A percentile compares a stretch with the other conserved stretches of the same genome.
Conservation (phyloP, 306 rosid genomes). For the Inga oerstediana region DNA sequence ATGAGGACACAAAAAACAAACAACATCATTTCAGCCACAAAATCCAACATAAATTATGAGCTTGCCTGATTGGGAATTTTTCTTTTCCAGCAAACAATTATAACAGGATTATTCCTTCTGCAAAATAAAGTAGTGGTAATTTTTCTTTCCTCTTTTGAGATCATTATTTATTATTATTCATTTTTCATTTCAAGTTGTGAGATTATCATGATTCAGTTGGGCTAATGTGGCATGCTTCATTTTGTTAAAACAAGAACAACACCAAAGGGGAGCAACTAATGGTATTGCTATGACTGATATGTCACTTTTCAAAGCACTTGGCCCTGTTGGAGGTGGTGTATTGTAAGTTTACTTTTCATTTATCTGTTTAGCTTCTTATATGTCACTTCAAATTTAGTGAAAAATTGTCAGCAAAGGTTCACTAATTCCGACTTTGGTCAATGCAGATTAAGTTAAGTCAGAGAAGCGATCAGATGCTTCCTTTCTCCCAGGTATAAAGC, state of each 20-base stretch:
- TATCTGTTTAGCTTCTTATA: background rate
- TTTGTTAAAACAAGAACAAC: slow-evolving; percentile 58
- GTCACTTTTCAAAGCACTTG: slow-evolving; percentile 85
- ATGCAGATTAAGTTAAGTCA: slow-evolving; percentile 49
- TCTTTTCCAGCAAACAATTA: slow-evolving; percentile 42
- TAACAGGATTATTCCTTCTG: slow-evolving; percentile 62
- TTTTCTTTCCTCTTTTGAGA: slow-evolving; percentile 1
- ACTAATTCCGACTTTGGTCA: slow-evolving; percentile 14
- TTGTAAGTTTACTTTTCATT: slow-evolving; percentile 50
- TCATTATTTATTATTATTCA: background rate
- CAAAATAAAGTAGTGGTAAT: slow-evolving; percentile 86
- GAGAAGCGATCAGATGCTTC: slow-evolving; percentile 46
- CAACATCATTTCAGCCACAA: background rate
- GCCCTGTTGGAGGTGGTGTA: slow-evolving; percentile 88
- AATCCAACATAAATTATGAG: background rate
- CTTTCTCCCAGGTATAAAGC: slow-evolving; percentile 49
- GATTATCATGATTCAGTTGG: slow-evolving; percentile 9
- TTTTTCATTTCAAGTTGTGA: background rate
- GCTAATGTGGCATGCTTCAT: slow-evolving; percentile 12
- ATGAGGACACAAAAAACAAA: background rate
- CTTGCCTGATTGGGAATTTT: slow-evolving; percentile 1
- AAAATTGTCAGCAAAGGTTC: background rate
- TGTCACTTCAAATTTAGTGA: slow-evolving; percentile 26
- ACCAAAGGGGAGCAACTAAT: slow-evolving; percentile 91
- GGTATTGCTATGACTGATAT: slow-evolving; percentile 80